A percentile compares a stretch with the other conserved stretches of the same genome.
phyloP scores from a whole-genome alignment of 2,329 filamentous ascomycete species.

The Septoria petroselini region DNA sequence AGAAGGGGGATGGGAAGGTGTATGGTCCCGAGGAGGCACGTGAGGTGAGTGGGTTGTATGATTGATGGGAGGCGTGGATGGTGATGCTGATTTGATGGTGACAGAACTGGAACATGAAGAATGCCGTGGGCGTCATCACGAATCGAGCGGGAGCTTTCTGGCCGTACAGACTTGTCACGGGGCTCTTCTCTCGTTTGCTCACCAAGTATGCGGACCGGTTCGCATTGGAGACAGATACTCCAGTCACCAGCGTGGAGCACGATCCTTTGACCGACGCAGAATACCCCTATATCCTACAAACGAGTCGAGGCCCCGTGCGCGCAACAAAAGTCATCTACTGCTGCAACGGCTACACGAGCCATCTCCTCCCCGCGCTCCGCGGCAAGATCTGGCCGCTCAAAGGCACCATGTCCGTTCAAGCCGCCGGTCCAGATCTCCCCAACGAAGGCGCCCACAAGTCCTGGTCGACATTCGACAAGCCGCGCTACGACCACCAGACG shows the following conservation, averaged over 20 bases:
- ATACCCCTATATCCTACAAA: constrained; percentile 19
- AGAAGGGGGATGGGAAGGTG: constrained; percentile 15
- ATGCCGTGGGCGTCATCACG: constrained; percentile 20
- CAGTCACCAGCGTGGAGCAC: constrained; percentile 18
- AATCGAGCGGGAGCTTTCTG: constrained; percentile 26
- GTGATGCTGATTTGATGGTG: background rate
- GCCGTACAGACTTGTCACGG: constrained; percentile 26
- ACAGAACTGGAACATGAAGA: constrained; percentile 24
- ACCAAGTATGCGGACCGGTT: constrained; percentile 19
- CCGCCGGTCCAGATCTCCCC: constrained; percentile 13
- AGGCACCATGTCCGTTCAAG: constrained; percentile 25
- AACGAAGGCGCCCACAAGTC: constrained; percentile 18
- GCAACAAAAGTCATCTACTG: constrained; percentile 23
- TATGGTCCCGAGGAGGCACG: constrained; percentile 17
- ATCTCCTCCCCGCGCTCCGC: constrained; percentile 23
- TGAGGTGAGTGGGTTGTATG: constrained; percentile 6
- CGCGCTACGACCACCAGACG: constrained; percentile 18
- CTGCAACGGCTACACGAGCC: constrained; percentile 24
- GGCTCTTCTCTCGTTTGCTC: constrained; percentile 19
- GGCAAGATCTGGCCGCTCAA: constrained; percentile 26
- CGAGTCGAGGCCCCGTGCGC: constrained; percentile 18
- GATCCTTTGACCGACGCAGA: constrained; percentile 1
- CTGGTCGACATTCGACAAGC: constrained; percentile 20
- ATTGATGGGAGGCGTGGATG: no score
- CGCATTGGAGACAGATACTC: constrained; percentile 22